Percentiles rank a stretch among this genome's conserved stretches.
These are phyloP conservation scores for Aschersonia sp. DNA, from an alignment of 2,329 filamentous ascomycete genomes.

Conservation along the genomic window DNA sequence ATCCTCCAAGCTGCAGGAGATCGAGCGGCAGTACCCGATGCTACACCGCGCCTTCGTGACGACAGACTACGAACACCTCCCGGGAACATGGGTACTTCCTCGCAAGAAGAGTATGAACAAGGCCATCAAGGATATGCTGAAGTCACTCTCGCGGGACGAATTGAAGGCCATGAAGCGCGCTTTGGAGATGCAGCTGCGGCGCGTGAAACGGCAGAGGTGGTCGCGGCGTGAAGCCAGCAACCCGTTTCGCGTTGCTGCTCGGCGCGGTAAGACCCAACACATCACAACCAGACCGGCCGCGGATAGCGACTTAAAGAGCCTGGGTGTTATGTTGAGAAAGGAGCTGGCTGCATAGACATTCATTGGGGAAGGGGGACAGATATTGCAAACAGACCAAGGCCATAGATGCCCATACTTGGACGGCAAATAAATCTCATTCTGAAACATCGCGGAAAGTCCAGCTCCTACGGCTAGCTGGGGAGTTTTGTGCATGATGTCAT, in stretches of 20 bases:
- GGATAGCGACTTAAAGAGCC: slow-evolving; percentile 1
- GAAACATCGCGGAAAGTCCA: no score
- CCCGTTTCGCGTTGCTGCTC: slow-evolving; percentile 3
- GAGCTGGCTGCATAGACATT: not conserved
- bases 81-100: slow-evolving; percentile 11
- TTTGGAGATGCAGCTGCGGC: slow-evolving; percentile 8
- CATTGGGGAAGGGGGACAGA: not conserved
- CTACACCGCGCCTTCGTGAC: slow-evolving; percentile 25
- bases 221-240: not conserved
- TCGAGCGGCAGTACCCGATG: slow-evolving; percentile 24
- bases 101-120: slow-evolving; percentile 11
- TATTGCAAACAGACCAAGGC: no score
- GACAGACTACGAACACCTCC: slow-evolving; percentile 14
- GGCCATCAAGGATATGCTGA: slow-evolving; percentile 14
- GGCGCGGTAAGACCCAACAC: not conserved
- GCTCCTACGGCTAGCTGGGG: no score
- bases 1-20: slow-evolving; percentile 20
- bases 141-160: slow-evolving; percentile 15
- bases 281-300: slow-evolving; percentile 1
- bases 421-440: not conserved
- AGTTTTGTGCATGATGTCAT: no score
- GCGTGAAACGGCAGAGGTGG: not conserved
- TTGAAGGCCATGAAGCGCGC: slow-evolving; percentile 11
- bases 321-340: slow-evolving; percentile 2
- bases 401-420: no score